phyloP scores from a whole-genome alignment of 768 basidiomycete genomes.

The Mrakia gelida region DNA sequence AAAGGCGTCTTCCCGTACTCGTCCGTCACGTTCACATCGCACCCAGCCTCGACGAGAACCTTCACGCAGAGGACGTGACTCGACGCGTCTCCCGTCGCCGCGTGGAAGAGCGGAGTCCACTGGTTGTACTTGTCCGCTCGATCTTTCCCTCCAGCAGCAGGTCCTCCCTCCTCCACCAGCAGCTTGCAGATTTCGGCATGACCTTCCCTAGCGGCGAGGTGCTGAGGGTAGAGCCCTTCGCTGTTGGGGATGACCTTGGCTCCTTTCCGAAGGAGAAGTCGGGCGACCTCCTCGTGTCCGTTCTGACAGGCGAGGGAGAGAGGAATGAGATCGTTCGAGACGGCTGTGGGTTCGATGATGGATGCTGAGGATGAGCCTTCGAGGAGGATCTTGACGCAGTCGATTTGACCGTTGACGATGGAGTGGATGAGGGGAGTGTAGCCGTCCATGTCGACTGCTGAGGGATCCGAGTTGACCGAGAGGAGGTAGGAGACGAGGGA shows the following conservation, averaged over 20 bases:
- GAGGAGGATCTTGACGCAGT: slow-evolving; percentile 74
- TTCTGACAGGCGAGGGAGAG: slow-evolving; percentile 85
- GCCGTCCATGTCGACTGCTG: slow-evolving; percentile 82
- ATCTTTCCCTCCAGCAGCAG: slow-evolving; percentile 55
- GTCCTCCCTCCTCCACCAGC: slow-evolving; percentile 58
- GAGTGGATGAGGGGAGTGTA: slow-evolving; percentile 93
- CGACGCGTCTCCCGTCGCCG: slow-evolving; percentile 68
- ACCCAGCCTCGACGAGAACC: slow-evolving; percentile 73
- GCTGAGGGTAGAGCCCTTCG: slow-evolving; percentile 95
- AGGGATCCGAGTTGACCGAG: slow-evolving; percentile 57
- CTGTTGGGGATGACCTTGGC: slow-evolving; percentile 77
- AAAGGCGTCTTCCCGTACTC: slow-evolving; percentile 79
- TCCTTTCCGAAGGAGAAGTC: slow-evolving; percentile 69
- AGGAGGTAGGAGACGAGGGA: slow-evolving; percentile 70
- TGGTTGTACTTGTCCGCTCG: slow-evolving; percentile 96
- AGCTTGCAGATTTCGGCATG: slow-evolving; percentile 77
- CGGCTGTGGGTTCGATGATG: slow-evolving; percentile 52
- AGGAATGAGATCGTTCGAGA: slow-evolving; percentile 68
- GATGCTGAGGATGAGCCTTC: slow-evolving; percentile 11
- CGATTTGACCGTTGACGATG: slow-evolving; percentile 74
- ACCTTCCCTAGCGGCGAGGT: slow-evolving; percentile 89
- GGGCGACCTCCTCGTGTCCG: slow-evolving; percentile 77
- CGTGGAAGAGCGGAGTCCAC: slow-evolving; percentile 96
- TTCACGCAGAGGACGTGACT: slow-evolving; percentile 62
- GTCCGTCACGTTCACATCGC: slow-evolving; percentile 69